A percentile compares a stretch with the other conserved stretches of the same genome.
phyloP scores from a whole-genome alignment of 2,329 filamentous ascomycete species.

The Fusarium clavum region DNA sequence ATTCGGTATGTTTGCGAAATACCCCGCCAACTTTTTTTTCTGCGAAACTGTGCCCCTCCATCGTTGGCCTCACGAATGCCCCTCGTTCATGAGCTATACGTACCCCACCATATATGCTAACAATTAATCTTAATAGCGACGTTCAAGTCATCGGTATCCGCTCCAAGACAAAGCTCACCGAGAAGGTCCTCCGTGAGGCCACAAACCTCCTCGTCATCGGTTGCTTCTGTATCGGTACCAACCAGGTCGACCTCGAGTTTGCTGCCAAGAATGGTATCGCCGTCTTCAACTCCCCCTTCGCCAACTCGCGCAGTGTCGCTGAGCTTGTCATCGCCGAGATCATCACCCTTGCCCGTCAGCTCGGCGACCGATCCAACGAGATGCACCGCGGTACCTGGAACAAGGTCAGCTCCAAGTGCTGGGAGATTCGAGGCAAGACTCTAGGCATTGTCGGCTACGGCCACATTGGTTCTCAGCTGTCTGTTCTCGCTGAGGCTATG shows the following conservation, averaged over 20 bases:
- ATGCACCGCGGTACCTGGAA: slow-evolving; percentile 97
- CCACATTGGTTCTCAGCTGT: slow-evolving; percentile 96
- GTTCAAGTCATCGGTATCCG: slow-evolving; percentile 98
- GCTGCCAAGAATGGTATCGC: slow-evolving; percentile 89
- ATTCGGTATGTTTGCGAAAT: slow-evolving; percentile 73
- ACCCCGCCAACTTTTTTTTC: slow-evolving; percentile 33
- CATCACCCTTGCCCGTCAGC: slow-evolving; percentile 88
- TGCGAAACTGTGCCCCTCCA: slow-evolving; percentile 35
- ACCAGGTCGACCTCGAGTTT: slow-evolving; percentile 89
- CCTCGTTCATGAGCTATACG: slow-evolving; percentile 20
- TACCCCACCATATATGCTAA: slow-evolving; percentile 33
- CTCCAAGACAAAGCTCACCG: slow-evolving; percentile 95
- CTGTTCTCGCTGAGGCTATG: slow-evolving; percentile 95
- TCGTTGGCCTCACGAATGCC: slow-evolving; percentile 14
- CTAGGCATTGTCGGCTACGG: slow-evolving; percentile 96
- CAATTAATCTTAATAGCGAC: slow-evolving; percentile 66
- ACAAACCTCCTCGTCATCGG: slow-evolving; percentile 96
- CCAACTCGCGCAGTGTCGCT: slow-evolving; percentile 95
- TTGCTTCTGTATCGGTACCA: slow-evolving; percentile 99
- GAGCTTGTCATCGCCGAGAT: slow-evolving; percentile 96
- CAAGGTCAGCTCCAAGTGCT: slow-evolving; percentile 96
- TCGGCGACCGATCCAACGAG: slow-evolving; percentile 92
- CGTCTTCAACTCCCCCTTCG: slow-evolving; percentile 99
- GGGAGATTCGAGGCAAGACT: slow-evolving; percentile 98
- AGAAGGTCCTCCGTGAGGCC: slow-evolving; percentile 85